Base-by-base conservation (phyloP, 2,329 filamentous ascomycete genomes). In the Fusarium incarnatum region DNA sequence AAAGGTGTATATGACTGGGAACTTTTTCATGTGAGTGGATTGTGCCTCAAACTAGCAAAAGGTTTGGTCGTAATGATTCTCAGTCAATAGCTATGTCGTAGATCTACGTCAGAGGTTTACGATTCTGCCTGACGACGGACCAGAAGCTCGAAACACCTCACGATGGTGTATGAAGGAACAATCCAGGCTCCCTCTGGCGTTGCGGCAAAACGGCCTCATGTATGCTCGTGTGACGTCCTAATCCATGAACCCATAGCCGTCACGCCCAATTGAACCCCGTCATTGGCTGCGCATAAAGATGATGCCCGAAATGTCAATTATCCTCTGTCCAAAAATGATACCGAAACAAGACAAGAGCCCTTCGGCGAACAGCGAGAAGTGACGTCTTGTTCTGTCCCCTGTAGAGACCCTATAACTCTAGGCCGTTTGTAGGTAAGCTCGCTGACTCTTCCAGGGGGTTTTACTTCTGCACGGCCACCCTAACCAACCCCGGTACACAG, bases 381-480 rank as follows among this genome's bases (percentile, higher is more conserved):
- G 50, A 47, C 55, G 50, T 57, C 46, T 53, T 64, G 23, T 20
- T 32, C 44, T 46, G 58, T 57, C 27, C 59, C 58, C 37, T 68
- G 49, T 22, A 60, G 32, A n/a, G 45, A 20, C 50, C 34, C 46
- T 56, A 42, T 53, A 34, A 56, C 54, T 60, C 70, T 68, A 73
- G 63, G 28, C 68, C 56, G 41, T 47, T 72, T 73, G 41, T n/a
- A 68, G 70, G 62, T 60, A 73, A 62, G 62, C 42, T 47, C 27
- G 68, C 69, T 73, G 69, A 70, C 71, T 50, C 34, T 56, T 32
- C 34, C 56, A 30, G 45, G 61, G 61, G 55, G 5, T 41, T 18
- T n/a, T 47, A 28, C 20, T 28, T 30, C n/a, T 52, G 71, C 73
- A 75, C 65, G 73, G 73, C 71, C 71, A 70, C 71, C 56, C 55